Evolutionary conservation across 1,284 basidiomycete species (phyloP), one percentile per base, ranked within the genome.

Genomic region (Microbotryum silenes-acaulis): DNA sequence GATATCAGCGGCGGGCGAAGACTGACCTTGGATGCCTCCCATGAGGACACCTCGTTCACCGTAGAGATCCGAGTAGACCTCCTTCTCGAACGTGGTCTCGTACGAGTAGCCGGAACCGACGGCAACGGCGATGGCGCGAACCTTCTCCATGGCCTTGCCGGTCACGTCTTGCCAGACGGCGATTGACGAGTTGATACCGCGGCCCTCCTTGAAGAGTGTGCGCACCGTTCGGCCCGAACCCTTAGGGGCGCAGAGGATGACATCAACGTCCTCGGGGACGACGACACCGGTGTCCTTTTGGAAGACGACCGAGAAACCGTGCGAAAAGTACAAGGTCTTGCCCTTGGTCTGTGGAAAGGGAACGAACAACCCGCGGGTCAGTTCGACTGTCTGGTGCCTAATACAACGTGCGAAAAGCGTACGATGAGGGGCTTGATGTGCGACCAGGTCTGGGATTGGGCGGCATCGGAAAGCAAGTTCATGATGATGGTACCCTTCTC

Each of bases 1-100:
- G 44, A 9, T 4, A 6, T 6, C 29, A 49, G 56, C 25, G 16
- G 33, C 10, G 7, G 25, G 6, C 48, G 31, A 21, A 29, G 14
- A 31, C 46, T 14, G 27, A n/a, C 29, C 51, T 88, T 86, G 92
- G 77, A 98, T 97, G 77, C 87, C 94, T 75, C 94, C 94, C 94
- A 97, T 97, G 74, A 98, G 85, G 75, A 97, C 93, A 83, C 96
- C 96, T 82, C 94, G 93, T 83, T 99, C 96, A 79, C 96, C 96
- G 78, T 96, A 98, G 66, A 99, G 82, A 78, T 98, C 96, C 61
- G 96, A 98, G 85, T 89, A 97, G 66, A 97, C 96, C 81, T 98
- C 94, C 83, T 96, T 97, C 83, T 97, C 83, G 72, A 99, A 98
- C 66, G 96, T 97, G 53, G 96, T 99, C 80, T 98, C 94, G 77